Conservation (phyloP, 2,329 filamentous ascomycete species). For the Xylariaceae sp. region DNA sequence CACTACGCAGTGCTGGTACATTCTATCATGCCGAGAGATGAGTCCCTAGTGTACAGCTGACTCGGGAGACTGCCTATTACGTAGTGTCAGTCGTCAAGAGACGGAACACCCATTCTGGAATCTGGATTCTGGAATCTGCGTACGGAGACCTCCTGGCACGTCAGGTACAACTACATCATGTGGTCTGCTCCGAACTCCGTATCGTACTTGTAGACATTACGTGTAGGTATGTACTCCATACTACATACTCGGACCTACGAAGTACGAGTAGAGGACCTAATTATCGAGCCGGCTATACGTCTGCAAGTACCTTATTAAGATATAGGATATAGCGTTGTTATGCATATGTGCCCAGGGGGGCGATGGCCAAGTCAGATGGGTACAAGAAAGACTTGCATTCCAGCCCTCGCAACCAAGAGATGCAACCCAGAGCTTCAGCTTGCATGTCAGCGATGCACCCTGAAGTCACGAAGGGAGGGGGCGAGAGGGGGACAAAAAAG, state of each 20-base stretch:
- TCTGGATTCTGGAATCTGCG: too few relatives aligned
- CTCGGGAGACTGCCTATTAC: background rate
- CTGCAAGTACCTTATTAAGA: background rate
- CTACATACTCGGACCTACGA: background rate
- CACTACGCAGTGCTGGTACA: background rate
- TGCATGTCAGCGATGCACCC: constrained; percentile 21
- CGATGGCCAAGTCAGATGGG: background rate
- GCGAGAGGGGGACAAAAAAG: background rate
- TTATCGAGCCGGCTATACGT: background rate
- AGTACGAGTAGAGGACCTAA: background rate
- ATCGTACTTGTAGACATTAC: background rate
- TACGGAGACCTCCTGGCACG: background rate
- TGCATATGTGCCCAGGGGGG: background rate
- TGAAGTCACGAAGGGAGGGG: constrained; percentile 8
- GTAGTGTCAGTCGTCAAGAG: background rate
- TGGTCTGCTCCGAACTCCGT: background rate
- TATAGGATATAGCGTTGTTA: background rate
- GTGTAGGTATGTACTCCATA: background rate
- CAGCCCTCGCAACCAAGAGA: constrained; percentile 10
- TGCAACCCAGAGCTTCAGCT: constrained; percentile 3
- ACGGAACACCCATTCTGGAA: background rate
- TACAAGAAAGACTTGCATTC: background rate
- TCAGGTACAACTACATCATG: background rate
- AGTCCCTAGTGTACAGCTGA: constrained; percentile 2
- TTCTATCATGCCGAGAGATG: background rate